phyloP scores from a whole-genome alignment of 2,329 filamentous ascomycete species.

The Cladobotryum mycophilum region DNA sequence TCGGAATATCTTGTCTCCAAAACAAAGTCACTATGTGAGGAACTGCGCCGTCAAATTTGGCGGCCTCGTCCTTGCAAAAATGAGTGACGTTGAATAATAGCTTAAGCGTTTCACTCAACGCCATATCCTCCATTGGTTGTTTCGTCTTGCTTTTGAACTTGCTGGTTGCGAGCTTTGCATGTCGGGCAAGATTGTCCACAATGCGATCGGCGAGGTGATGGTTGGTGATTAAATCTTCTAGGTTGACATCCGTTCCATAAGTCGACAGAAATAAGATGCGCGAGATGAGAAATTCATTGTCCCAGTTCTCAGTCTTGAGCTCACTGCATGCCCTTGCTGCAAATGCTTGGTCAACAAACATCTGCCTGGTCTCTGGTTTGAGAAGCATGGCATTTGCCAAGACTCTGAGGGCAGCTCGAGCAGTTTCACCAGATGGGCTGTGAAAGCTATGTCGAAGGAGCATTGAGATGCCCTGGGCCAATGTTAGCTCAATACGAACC shows the following conservation, averaged over 20 bases:
- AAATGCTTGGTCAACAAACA: slow-evolving; percentile 42
- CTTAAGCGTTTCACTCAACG: slow-evolving; percentile 77
- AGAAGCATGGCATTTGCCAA: slow-evolving; percentile 69
- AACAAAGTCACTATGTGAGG: slow-evolving; percentile 67
- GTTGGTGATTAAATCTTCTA: slow-evolving; percentile 41
- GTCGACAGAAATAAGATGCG: slow-evolving; percentile 39
- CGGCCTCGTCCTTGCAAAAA: slow-evolving; percentile 56
- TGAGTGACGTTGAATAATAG: slow-evolving; percentile 84
- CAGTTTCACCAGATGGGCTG: slow-evolving; percentile 53
- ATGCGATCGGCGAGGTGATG: slow-evolving; percentile 50
- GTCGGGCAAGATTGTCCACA: slow-evolving; percentile 61
- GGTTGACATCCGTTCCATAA: slow-evolving; percentile 44
- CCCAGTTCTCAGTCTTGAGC: slow-evolving; percentile 65
- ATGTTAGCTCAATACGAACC: not conserved
- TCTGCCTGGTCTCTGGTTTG: slow-evolving; percentile 38
- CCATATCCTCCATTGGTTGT: slow-evolving; percentile 67
- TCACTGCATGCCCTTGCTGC: slow-evolving; percentile 59
- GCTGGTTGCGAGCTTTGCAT: slow-evolving; percentile 44
- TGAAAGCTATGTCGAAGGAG: slow-evolving; percentile 70
- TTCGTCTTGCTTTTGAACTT: slow-evolving; percentile 24
- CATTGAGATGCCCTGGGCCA: slow-evolving; percentile 58
- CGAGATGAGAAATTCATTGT: slow-evolving; percentile 75
- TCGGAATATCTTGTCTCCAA: slow-evolving; percentile 49
- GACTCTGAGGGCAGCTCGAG: slow-evolving; percentile 72
- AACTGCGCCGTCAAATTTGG: slow-evolving; percentile 61